Conservation (phyloP, 2,329 filamentous ascomycete species). For the Neoarthrinium moseri region DNA sequence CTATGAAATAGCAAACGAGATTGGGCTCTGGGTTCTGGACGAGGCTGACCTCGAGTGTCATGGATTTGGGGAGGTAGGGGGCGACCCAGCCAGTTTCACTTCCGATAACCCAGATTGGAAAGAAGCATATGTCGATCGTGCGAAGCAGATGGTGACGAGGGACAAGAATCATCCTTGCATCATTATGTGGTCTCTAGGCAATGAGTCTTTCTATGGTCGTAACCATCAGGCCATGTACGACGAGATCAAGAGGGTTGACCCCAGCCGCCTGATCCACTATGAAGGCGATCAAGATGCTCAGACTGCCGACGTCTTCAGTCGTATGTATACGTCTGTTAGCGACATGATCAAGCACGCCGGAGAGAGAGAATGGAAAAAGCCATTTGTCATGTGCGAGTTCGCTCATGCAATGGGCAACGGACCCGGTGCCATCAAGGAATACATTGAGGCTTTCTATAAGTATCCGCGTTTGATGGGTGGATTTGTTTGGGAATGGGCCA, state of each 20-base stretch:
- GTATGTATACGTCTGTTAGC: slow-evolving; percentile 62
- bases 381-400: slow-evolving; percentile 56
- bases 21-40: slow-evolving; percentile 64
- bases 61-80: slow-evolving; percentile 43
- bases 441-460: slow-evolving; percentile 63
- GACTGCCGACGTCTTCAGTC: slow-evolving; percentile 61
- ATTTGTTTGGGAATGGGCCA: slow-evolving; percentile 65
- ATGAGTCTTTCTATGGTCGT: slow-evolving; percentile 68
- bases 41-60: slow-evolving; percentile 56
- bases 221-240: slow-evolving; percentile 70
- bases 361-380: slow-evolving; percentile 47
- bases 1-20: slow-evolving; percentile 61
- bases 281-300: slow-evolving; percentile 59
- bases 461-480: slow-evolving; percentile 62
- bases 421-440: slow-evolving; percentile 65
- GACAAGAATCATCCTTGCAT: slow-evolving; percentile 61
- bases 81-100: slow-evolving; percentile 47
- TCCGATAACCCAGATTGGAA: slow-evolving; percentile 62
- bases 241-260: slow-evolving; percentile 56
- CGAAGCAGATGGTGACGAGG: slow-evolving; percentile 61
- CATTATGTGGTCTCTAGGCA: slow-evolving; percentile 71
- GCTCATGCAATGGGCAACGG: slow-evolving; percentile 71
- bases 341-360: slow-evolving; percentile 38
- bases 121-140: slow-evolving; percentile 66
- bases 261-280: slow-evolving; percentile 62